Conservation (phyloP, 2,329 filamentous ascomycete species). For the Fusarium brachygibbosum region DNA sequence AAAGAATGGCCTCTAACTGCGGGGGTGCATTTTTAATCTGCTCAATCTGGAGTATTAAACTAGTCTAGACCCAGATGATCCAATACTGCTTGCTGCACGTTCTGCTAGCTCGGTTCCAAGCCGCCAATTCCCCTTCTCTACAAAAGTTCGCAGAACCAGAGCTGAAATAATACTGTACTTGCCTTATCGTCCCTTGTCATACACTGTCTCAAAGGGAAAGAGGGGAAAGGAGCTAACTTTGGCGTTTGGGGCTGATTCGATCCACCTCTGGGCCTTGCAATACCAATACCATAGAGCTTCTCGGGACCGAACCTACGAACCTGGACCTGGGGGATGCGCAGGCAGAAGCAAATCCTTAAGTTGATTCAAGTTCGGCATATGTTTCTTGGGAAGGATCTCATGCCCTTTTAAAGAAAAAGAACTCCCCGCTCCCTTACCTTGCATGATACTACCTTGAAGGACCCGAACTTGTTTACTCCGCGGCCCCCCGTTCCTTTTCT, state of each 20-base stretch:
- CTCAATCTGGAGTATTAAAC: neutral
- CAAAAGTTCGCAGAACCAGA: neutral
- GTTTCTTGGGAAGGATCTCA: neutral
- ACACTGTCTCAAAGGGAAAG: neutral
- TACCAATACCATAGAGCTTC: neutral
- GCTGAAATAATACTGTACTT: neutral
- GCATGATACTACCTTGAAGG: neutral
- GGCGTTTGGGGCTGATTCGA: neutral
- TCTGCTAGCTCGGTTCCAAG: neutral
- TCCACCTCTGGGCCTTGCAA: neutral
- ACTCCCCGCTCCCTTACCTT: neutral
- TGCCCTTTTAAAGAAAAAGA: neutral
- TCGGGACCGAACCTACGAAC: neutral
- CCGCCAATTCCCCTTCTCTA: neutral
- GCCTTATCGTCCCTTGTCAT: neutral
- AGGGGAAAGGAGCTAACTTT: no score
- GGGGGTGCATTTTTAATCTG: neutral
- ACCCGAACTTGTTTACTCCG: neutral
- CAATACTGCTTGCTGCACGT: neutral
- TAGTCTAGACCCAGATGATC: neutral
- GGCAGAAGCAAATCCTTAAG: neutral
- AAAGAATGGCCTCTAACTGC: no score
- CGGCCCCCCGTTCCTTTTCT: neutral
- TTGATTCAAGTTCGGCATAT: neutral
- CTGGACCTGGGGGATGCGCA: neutral